Conservation (phyloP, 2,329 filamentous ascomycete genomes). For the Scleromitrula shiraiana region DNA sequence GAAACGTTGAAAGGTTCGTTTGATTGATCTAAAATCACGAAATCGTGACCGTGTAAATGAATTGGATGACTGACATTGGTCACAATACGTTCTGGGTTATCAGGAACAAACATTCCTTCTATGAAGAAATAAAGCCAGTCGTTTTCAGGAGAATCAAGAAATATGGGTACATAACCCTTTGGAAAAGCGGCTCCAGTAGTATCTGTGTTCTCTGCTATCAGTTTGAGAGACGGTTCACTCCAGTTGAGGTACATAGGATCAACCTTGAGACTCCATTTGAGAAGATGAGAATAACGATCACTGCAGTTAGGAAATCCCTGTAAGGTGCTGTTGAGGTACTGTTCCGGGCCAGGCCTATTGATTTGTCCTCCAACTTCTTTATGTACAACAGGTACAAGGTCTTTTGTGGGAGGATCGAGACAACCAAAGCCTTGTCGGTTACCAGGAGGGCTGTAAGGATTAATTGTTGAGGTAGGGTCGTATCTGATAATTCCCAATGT, state of each 20-base stretch:
- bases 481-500: slow-evolving; percentile 23
- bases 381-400: slow-evolving; percentile 24
- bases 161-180: neutral
- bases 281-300: slow-evolving; percentile 17
- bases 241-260: slow-evolving; percentile 39
- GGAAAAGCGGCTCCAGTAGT: neutral
- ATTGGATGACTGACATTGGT: slow-evolving; percentile 44
- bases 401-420: slow-evolving; percentile 17
- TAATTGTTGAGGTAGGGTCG: slow-evolving; percentile 9
- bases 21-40: slow-evolving; percentile 50
- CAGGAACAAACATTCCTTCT: slow-evolving; percentile 46
- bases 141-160: slow-evolving; percentile 32
- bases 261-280: slow-evolving; percentile 39
- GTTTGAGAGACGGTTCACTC: slow-evolving; percentile 34
- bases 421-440: slow-evolving; percentile 11
- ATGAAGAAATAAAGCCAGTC: slow-evolving; percentile 29
- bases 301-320: slow-evolving; percentile 7
- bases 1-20: neutral
- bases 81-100: slow-evolving; percentile 32
- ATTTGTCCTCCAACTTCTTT: slow-evolving; percentile 14
- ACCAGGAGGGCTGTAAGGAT: slow-evolving; percentile 14
- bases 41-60: slow-evolving; percentile 63
- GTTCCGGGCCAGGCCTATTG: slow-evolving; percentile 6
- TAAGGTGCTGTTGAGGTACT: slow-evolving; percentile 13
- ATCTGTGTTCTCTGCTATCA: slow-evolving; percentile 16